Conservation (phyloP, 495 filamentous ascomycete genomes). For the Staphylotrichum longicolle region DNA sequence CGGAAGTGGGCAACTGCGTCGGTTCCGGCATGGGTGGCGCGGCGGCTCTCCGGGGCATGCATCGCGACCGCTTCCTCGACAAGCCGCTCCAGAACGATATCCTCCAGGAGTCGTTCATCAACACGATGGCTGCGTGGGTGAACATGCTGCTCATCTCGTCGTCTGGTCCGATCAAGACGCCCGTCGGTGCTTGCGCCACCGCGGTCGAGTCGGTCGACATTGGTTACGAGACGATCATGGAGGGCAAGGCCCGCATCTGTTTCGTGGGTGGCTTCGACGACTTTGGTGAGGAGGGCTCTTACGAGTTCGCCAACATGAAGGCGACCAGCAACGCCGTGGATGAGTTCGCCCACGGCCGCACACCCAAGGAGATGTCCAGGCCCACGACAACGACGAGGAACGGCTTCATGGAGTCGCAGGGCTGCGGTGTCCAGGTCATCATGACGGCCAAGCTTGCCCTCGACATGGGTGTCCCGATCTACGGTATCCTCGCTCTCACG, state of each 20-base stretch:
- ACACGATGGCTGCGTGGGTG: slow-evolving; percentile 99
- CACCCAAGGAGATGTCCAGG: slow-evolving; percentile 95
- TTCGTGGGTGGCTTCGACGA: slow-evolving; percentile 99
- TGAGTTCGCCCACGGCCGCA: slow-evolving; percentile 91
- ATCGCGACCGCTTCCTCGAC: slow-evolving; percentile 94
- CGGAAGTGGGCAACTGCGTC: slow-evolving; percentile 96
- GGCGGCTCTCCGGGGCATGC: slow-evolving; percentile 90
- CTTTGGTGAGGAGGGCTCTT: slow-evolving; percentile 98
- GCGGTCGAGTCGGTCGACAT: slow-evolving; percentile 97
- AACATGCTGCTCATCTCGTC: slow-evolving; percentile 98
- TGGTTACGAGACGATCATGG: slow-evolving; percentile 94
- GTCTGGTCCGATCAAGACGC: slow-evolving; percentile 97
- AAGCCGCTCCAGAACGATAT: slow-evolving; percentile 99
- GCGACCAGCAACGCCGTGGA: slow-evolving; percentile 96
- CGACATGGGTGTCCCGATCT: slow-evolving; percentile 98
- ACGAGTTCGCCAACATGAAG: slow-evolving; percentile 99
- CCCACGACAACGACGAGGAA: slow-evolving; percentile 94
- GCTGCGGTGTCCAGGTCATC: slow-evolving; percentile 96
- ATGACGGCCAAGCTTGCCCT: slow-evolving; percentile 95
- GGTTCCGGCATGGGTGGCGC: slow-evolving; percentile 97
- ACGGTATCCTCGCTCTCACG: slow-evolving; percentile 90
- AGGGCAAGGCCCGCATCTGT: slow-evolving; percentile 95
- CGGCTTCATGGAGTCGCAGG: slow-evolving; percentile 99
- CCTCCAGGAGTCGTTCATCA: slow-evolving; percentile 99
- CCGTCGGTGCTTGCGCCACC: slow-evolving; percentile 95